Conservation (phyloP, 805 yeast genomes). For the Lachancea fermentati region DNA sequence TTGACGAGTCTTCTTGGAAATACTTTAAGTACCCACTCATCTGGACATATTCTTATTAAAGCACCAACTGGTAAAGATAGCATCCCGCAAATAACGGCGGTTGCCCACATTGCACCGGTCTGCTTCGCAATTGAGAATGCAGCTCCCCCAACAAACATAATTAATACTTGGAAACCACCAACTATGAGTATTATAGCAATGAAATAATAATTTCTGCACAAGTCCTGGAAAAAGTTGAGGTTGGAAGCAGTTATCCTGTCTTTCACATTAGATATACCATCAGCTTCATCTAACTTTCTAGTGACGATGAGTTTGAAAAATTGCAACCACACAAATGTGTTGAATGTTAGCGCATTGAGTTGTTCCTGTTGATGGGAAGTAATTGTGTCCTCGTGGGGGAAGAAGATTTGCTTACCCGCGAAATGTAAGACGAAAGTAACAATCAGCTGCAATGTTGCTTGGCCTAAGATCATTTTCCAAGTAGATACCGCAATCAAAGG, state of each 20-base stretch:
- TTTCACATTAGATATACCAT: conserved; percentile 50
- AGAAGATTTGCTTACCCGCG: conserved; percentile 62
- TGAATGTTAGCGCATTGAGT: conserved; percentile 82
- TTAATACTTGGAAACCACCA: conserved; percentile 77
- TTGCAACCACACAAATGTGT: conserved; percentile 96
- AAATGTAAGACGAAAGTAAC: conserved; percentile 81
- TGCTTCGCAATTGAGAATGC: conserved; percentile 81
- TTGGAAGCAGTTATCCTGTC: conserved; percentile 58
- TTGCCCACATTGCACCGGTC: conserved; percentile 84
- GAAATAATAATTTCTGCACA: conserved; percentile 80
- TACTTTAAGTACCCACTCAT: conserved; percentile 56
- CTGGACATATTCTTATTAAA: conserved; percentile 76
- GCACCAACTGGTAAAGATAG: conserved; percentile 76
- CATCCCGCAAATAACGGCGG: conserved; percentile 77
- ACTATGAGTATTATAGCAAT: conserved; percentile 64
- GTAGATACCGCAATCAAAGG: conserved; percentile 84
- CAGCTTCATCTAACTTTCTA: conserved; percentile 85
- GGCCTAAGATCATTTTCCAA: conserved; percentile 98
- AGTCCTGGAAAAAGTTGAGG: conserved; percentile 76
- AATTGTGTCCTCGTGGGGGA: conserved; percentile 24
- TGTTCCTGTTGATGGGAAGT: conserved; percentile 47
- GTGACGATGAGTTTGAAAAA: conserved; percentile 89
- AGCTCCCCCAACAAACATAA: conserved; percentile 96
- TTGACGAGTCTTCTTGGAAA: conserved; percentile 60
- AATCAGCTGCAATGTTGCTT: conserved; percentile 68